phyloP scores from a whole-genome alignment of 768 basidiomycete species.

The Auriculariales sp. region DNA sequence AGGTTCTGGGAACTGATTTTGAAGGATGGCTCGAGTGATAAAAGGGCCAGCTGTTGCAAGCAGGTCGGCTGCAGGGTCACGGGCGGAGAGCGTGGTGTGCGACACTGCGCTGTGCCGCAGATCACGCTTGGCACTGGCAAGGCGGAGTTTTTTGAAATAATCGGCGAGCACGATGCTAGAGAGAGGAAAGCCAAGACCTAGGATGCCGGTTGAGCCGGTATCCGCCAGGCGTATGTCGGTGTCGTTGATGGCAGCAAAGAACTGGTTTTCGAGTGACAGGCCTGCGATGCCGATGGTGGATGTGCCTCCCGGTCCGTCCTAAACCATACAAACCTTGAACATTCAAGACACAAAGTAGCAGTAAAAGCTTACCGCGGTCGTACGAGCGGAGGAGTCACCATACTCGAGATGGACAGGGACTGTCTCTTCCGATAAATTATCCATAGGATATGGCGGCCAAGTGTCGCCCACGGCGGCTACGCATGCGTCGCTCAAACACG shows the following conservation, averaged over 20 bases:
- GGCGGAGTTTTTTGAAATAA: slow-evolving; percentile 13
- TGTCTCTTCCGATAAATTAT: too few species aligned
- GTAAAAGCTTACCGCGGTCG: slow-evolving; percentile 29
- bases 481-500: too few species aligned
- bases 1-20: slow-evolving; percentile 22
- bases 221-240: slow-evolving; percentile 52
- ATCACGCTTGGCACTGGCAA: neutral
- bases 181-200: slow-evolving; percentile 62
- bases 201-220: slow-evolving; percentile 47
- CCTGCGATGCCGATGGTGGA: slow-evolving; percentile 43
- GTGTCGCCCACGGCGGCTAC: too few species aligned
- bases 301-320: slow-evolving; percentile 40
- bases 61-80: slow-evolving; percentile 5
- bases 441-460: too few species aligned
- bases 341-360: neutral
- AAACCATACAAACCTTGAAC: neutral
- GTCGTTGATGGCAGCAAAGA: slow-evolving; percentile 48
- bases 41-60: slow-evolving; percentile 13
- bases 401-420: slow-evolving; percentile 42
- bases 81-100: neutral
- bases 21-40: neutral
- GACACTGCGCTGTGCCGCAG: neutral
- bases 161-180: slow-evolving; percentile 33
- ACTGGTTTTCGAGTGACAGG: slow-evolving; percentile 33
- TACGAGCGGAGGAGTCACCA: slow-evolving; percentile 59